A percentile compares a stretch with the other conserved stretches of the same genome.
Evolutionary conservation across 1,139 yeast species (phyloP).

Genomic region (Zygoascus sp.): DNA sequence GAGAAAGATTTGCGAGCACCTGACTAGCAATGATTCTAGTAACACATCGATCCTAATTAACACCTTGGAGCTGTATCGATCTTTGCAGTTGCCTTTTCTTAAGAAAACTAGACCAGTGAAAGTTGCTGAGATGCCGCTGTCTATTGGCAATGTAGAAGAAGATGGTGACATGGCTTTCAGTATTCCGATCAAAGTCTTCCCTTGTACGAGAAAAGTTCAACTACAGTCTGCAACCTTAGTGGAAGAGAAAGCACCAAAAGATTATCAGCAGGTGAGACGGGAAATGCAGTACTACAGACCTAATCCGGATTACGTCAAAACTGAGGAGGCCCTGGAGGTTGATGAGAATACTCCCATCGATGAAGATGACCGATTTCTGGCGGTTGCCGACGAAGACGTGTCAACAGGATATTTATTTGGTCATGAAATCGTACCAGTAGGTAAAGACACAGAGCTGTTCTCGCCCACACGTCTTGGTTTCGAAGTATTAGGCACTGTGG

Average conservation of each 20-base stretch:
- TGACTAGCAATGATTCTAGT: background rate
- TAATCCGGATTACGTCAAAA: slow-evolving; percentile 18
- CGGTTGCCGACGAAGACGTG: slow-evolving; percentile 24
- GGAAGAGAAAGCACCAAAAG: slow-evolving; percentile 25
- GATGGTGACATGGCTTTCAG: slow-evolving; percentile 21
- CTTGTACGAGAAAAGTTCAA: slow-evolving; percentile 49
- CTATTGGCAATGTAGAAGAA: slow-evolving; percentile 36
- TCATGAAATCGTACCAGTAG: slow-evolving; percentile 49
- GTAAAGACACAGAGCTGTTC: slow-evolving; percentile 39
- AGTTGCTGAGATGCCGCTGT: slow-evolving; percentile 14
- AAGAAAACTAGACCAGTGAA: slow-evolving; percentile 41
- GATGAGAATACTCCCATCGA: slow-evolving; percentile 16
- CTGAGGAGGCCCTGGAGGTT: background rate
- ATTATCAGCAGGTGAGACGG: slow-evolving; percentile 4
- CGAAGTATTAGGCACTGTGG: slow-evolving; percentile 10
- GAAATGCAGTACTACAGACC: slow-evolving; percentile 20
- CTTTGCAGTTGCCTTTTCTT: slow-evolving; percentile 29
- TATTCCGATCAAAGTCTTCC: slow-evolving; percentile 57
- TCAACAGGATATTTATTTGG: slow-evolving; percentile 66
- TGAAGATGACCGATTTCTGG: slow-evolving; percentile 6
- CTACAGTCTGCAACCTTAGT: slow-evolving; percentile 37
- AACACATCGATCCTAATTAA: slow-evolving; percentile 2
- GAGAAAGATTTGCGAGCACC: slow-evolving; percentile 1
- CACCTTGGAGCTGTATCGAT: slow-evolving; percentile 8
- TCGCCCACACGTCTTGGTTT: slow-evolving; percentile 11